phyloP scores from a whole-genome alignment of 129 eudicot genomes.

The carrot (Daucus carota) region DNA sequence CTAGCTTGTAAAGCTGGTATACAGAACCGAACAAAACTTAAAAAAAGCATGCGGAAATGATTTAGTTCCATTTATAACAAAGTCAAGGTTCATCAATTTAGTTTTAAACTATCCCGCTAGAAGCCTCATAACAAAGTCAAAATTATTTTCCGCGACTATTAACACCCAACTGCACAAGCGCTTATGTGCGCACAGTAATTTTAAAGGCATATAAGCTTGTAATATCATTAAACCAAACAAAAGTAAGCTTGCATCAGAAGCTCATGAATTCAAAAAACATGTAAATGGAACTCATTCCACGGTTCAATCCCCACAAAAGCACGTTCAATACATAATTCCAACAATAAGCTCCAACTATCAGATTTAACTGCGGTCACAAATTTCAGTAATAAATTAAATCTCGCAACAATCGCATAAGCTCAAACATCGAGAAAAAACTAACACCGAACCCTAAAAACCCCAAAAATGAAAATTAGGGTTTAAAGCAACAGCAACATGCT shows the following conservation, averaged over 20 bases:
- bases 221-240: not conserved
- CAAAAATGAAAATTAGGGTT: not conserved
- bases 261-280: not conserved
- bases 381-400: not conserved
- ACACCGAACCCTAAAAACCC: not conserved
- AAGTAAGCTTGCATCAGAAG: not conserved
- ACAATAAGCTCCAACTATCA: not conserved
- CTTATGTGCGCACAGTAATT: too few species aligned
- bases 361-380: not conserved
- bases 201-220: not conserved
- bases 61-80: not conserved
- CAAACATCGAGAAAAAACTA: not conserved
- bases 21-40: not conserved
- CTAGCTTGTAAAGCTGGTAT: not conserved
- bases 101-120: not conserved
- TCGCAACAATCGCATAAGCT: not conserved
- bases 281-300: too few species aligned
- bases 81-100: not conserved
- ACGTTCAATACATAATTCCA: not conserved
- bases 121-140: not conserved
- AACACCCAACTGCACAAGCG: not conserved
- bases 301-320: not conserved
- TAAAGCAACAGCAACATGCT: not conserved
- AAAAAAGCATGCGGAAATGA: not conserved
- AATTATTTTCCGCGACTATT: not conserved